Evolutionary conservation across 208 protist genomes (phyloP).

Genomic region (Leishmania gerbilli): DNA sequence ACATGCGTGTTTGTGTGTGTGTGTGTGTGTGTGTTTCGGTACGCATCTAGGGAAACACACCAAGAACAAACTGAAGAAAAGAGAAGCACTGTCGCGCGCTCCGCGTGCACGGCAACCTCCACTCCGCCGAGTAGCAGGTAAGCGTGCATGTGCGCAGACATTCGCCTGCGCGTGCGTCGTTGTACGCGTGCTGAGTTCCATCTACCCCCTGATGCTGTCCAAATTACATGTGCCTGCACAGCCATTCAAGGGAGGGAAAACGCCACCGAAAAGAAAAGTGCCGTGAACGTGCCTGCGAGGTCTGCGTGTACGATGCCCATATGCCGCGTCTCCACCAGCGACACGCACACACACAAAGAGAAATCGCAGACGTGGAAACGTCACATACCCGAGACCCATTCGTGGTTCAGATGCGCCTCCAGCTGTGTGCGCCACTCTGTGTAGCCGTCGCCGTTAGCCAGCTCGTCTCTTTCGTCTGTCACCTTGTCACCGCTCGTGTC

Average conservation of each 20-base stretch:
- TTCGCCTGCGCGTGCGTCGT: not conserved
- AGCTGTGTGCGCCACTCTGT: conserved; percentile 6
- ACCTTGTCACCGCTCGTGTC: not conserved
- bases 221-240: not conserved
- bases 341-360: not conserved
- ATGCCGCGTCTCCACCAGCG: not conserved
- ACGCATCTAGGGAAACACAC: not conserved
- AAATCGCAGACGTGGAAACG: too few relatives aligned
- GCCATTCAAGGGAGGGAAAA: not conserved
- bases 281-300: not conserved
- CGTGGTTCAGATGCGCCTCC: conserved; percentile 1
- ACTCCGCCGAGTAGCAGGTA: not conserved
- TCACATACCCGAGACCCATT: not conserved
- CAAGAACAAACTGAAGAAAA: not conserved
- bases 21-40: not conserved
- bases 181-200: not conserved
- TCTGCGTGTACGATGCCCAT: not conserved
- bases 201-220: not conserved
- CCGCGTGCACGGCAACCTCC: not conserved
- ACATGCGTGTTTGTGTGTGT: not conserved
- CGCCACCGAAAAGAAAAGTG: not conserved
- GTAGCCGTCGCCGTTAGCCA: not conserved
- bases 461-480: not conserved
- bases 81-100: not conserved
- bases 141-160: not conserved